phyloP scores from a whole-genome alignment of 768 basidiomycete species.

The Lyophyllum atratum region DNA sequence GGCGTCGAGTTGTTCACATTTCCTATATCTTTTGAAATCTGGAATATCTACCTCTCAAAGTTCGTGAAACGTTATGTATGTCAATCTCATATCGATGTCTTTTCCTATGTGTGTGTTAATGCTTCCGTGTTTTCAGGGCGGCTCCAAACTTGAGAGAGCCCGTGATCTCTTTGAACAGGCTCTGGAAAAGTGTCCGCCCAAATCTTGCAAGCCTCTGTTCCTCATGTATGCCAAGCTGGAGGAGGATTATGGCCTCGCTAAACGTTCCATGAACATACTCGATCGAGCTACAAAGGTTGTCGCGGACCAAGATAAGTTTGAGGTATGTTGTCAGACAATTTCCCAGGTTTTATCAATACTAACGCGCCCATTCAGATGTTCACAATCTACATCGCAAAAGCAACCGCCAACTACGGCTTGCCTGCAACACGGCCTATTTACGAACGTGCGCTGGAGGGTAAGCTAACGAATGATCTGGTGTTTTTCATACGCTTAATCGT shows the following conservation, averaged over 20 bases:
- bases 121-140: conserved; percentile 55
- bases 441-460: conserved; percentile 86
- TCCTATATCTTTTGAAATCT: conserved; percentile 97
- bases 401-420: conserved; percentile 91
- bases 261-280: conserved; percentile 94
- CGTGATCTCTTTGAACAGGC: conserved; percentile 98
- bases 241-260: conserved; percentile 93
- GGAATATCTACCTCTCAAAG: conserved; percentile 98
- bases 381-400: conserved; percentile 96
- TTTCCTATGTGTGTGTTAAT: neutral
- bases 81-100: conserved; percentile 11
- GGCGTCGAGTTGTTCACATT: conserved; percentile 98
- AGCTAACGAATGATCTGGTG: neutral
- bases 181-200: conserved; percentile 92
- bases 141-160: conserved; percentile 92
- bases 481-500: neutral
- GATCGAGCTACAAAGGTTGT: conserved; percentile 90
- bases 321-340: conserved; percentile 54
- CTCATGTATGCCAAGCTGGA: conserved; percentile 96
- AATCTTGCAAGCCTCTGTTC: conserved; percentile 93
- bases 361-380: conserved; percentile 67
- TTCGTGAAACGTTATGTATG: conserved; percentile 95
- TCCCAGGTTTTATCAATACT: neutral
- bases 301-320: conserved; percentile 90
- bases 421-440: conserved; percentile 97